phyloP scores from a whole-genome alignment of 768 basidiomycete species.

The Termitomyces sp. region DNA sequence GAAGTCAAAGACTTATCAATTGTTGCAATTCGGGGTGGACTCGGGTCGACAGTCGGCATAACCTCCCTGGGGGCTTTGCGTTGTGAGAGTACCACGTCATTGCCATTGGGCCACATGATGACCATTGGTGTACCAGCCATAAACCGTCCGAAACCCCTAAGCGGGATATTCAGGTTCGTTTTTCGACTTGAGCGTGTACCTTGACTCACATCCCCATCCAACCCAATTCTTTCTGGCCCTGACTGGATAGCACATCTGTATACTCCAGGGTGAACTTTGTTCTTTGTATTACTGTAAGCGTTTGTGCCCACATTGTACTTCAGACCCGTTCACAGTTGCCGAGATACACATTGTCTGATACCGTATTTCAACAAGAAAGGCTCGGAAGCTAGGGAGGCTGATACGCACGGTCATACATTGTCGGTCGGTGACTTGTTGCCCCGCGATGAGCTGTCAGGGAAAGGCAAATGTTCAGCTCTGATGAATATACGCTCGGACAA shows the following conservation, averaged over 20 bases:
- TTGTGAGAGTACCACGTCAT: conserved; percentile 61
- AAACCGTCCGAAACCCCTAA: conserved; percentile 52
- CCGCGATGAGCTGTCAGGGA: conserved; percentile 7
- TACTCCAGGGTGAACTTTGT: neutral
- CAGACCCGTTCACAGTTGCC: conserved; percentile 40
- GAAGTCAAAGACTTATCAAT: conserved; percentile 29
- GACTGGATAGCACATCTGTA: conserved; percentile 45
- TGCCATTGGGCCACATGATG: conserved; percentile 70
- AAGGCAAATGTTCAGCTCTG: neutral
- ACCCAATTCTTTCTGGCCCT: conserved; percentile 32
- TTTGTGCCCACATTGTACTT: conserved; percentile 33
- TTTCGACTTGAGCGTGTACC: neutral
- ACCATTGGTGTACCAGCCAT: conserved; percentile 65
- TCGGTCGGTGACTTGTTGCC: conserved; percentile 9
- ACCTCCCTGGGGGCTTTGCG: conserved; percentile 44
- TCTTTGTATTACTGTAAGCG: neutral
- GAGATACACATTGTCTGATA: conserved; percentile 42
- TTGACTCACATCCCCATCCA: conserved; percentile 60
- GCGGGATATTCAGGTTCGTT: neutral
- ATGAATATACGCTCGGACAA: neutral
- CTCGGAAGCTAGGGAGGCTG: neutral
- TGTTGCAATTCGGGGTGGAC: conserved; percentile 48
- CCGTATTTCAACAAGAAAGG: conserved; percentile 1
- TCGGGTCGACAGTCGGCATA: conserved; percentile 52
- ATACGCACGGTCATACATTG: conserved; percentile 18